phyloP scores from a whole-genome alignment of 257 asterid genomes.

The Scutellaria baicalensis region DNA sequence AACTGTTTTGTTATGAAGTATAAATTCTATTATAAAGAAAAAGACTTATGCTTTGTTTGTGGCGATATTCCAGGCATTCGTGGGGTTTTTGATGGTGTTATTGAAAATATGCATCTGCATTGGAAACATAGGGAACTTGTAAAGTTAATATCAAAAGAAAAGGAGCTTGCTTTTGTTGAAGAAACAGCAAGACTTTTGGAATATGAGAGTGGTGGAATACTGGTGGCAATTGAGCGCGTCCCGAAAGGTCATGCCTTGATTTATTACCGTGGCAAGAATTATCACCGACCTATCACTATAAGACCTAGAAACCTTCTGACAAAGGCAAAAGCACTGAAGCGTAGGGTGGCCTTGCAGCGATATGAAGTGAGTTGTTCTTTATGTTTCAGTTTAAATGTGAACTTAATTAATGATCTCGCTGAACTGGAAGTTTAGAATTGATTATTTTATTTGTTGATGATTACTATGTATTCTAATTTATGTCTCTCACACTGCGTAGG shows the following conservation, averaged over 20 bases:
- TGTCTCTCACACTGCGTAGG: conserved; percentile 40
- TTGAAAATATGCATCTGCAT: conserved; percentile 98
- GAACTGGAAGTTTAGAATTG: background rate
- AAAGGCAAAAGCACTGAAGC: conserved; percentile 95
- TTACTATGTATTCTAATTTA: conserved; percentile 2
- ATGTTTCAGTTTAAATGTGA: conserved; percentile 8
- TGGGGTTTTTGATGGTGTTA: conserved; percentile 96
- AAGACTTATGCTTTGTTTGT: conserved; percentile 11
- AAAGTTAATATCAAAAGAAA: conserved; percentile 88
- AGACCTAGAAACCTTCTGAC: conserved; percentile 98
- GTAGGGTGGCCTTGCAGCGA: conserved; percentile 94
- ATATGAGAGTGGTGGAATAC: conserved; percentile 93
- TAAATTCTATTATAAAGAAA: background rate
- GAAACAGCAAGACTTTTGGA: conserved; percentile 94
- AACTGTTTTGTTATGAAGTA: conserved; percentile 5
- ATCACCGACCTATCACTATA: conserved; percentile 67
- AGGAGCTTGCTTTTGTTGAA: conserved; percentile 71
- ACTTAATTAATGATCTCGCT: background rate
- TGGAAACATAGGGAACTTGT: conserved; percentile 99
- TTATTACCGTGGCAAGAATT: conserved; percentile 95
- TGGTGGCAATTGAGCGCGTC: conserved; percentile 79
- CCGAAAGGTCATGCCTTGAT: conserved; percentile 83
- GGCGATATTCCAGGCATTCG: conserved; percentile 64
- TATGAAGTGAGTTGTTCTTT: conserved; percentile 59
- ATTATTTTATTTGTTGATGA: background rate